Conservation (phyloP, 202 grass and related monocot species). For the Setaria italica region DNA sequence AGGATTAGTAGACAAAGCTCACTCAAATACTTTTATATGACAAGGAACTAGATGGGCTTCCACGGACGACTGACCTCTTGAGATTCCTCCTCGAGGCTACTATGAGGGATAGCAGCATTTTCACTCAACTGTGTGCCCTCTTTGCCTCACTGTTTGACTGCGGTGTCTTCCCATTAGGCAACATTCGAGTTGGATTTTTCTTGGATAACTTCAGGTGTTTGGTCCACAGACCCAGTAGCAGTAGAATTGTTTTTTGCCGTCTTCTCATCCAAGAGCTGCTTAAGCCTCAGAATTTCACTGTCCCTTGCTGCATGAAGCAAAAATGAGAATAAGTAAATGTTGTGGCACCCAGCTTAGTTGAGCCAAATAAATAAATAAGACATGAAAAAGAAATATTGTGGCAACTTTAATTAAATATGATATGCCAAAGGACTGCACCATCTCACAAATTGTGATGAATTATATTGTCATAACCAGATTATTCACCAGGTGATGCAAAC, state of each 20-base stretch:
- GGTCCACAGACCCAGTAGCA: constrained; percentile 9
- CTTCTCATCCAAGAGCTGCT: constrained; percentile 54
- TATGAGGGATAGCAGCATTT: not conserved
- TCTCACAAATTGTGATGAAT: constrained; percentile 24
- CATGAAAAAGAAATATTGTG: not conserved
- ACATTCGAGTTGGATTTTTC: constrained; percentile 30
- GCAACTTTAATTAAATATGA: constrained; percentile 10
- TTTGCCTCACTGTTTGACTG: not conserved
- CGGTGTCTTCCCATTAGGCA: constrained; percentile 24
- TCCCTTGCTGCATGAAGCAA: constrained; percentile 59
- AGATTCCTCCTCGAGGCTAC: constrained; percentile 20
- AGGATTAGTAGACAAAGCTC: constrained; percentile 21
- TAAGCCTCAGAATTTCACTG: constrained; percentile 63
- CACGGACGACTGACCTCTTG: constrained; percentile 35
- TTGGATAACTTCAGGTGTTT: not conserved
- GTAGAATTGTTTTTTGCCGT: constrained; percentile 39
- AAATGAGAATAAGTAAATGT: constrained; percentile 29
- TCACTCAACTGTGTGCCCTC: not conserved
- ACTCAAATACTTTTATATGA: constrained; percentile 20
- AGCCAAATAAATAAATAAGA: constrained; percentile 13
- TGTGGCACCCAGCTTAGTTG: constrained; percentile 16
- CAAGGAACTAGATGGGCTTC: constrained; percentile 19
- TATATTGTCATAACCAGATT: constrained; percentile 4
- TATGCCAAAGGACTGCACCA: constrained; percentile 2
- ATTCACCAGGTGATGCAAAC: not conserved